These are phyloP conservation scores for Brasilioporus rufonigricans DNA, from an alignment of 768 basidiomycete genomes.

Conservation along the genomic window DNA sequence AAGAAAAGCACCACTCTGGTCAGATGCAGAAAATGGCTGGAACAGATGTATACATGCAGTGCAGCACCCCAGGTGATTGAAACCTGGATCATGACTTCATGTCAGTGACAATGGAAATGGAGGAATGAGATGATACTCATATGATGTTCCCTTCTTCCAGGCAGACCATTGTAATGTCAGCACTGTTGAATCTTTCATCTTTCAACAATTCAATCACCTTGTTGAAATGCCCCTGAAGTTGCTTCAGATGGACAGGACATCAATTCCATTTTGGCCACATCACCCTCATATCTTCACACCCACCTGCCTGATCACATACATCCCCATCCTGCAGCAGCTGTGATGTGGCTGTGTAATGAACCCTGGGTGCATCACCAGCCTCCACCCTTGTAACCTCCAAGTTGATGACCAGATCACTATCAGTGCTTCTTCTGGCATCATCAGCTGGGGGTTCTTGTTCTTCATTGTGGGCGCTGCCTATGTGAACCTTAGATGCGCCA, in stretches of 20 bases:
- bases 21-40: not conserved
- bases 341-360: not conserved
- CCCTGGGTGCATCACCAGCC: not conserved
- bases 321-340: conserved; percentile 1
- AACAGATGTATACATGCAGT: not conserved
- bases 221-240: not conserved
- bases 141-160: not conserved
- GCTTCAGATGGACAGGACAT: not conserved
- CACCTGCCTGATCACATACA: not conserved
- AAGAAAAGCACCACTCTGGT: not conserved
- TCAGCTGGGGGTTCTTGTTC: not conserved
- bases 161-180: not conserved
- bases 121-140: not conserved
- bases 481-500: not conserved
- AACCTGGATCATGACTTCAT: not conserved
- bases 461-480: not conserved
- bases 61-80: not conserved
- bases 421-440: not conserved
- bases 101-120: not conserved
- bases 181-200: not conserved
- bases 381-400: conserved; percentile 3
- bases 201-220: not conserved
- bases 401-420: not conserved
- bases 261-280: not conserved
- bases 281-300: not conserved